These are phyloP conservation scores for Beauveria asiatica DNA, from an alignment of 2,329 filamentous ascomycete genomes.

Conservation along the genomic window DNA sequence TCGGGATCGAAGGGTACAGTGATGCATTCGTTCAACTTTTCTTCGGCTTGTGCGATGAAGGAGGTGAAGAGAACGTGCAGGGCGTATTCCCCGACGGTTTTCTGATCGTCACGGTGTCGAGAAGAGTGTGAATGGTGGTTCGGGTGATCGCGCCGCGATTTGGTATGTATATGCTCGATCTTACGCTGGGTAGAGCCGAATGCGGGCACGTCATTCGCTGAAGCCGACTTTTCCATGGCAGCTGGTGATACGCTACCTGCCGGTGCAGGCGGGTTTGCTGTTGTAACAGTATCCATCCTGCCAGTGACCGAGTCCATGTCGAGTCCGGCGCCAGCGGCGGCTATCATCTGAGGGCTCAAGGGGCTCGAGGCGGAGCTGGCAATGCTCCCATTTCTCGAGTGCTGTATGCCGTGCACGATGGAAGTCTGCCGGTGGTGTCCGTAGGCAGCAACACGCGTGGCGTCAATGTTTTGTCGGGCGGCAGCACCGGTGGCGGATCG, in stretches of 20 bases:
- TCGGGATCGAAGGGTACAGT: conserved; percentile 71
- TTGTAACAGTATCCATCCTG: conserved; percentile 40
- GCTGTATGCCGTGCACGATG: conserved; percentile 93
- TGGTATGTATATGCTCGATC: conserved; percentile 55
- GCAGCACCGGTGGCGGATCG: conserved; percentile 4
- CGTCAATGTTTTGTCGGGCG: conserved; percentile 25
- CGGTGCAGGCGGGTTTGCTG: conserved; percentile 31
- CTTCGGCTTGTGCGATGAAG: conserved; percentile 95
- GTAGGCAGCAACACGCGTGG: conserved; percentile 49
- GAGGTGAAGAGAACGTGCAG: conserved; percentile 94
- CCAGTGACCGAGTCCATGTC: conserved; percentile 39
- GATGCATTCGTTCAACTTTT: conserved; percentile 86
- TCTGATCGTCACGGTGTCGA: conserved; percentile 64
- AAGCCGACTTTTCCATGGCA: conserved; percentile 38
- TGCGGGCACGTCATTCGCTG: conserved; percentile 35
- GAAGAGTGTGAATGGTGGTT: conserved; percentile 73
- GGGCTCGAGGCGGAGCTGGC: conserved; percentile 74
- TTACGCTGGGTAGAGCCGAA: conserved; percentile 42
- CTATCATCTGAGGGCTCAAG: conserved; percentile 78
- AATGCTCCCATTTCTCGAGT: conserved; percentile 82
- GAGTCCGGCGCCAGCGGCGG: conserved; percentile 52
- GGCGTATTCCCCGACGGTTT: conserved; percentile 96
- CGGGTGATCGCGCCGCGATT: conserved; percentile 60
- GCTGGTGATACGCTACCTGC: not conserved
- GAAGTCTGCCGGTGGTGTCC: conserved; percentile 94